Conservation (phyloP, 139 green algal species). For the Asterochloris sp. region DNA sequence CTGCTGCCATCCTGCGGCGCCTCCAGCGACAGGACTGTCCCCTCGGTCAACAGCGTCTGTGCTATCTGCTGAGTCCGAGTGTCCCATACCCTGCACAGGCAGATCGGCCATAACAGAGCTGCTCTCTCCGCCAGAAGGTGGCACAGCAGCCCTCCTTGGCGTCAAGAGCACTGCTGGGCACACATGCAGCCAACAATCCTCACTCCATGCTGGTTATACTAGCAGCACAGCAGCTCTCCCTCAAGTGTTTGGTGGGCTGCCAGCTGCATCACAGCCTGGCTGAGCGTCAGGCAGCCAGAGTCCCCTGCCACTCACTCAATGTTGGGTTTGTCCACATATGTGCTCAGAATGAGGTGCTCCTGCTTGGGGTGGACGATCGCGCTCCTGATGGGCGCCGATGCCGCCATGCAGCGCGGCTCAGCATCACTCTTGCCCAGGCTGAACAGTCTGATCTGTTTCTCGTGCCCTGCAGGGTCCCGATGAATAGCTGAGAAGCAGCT, state of each 20-base stretch:
- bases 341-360: constrained; percentile 74
- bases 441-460: constrained; percentile 92
- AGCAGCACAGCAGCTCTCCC: too few species aligned
- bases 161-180: too few species aligned
- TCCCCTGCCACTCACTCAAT: constrained; percentile 39
- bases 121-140: too few species aligned
- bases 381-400: constrained; percentile 48
- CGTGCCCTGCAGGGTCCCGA: constrained; percentile 46
- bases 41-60: constrained; percentile 61
- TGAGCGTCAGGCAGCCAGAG: too few species aligned
- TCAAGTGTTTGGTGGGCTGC: too few species aligned
- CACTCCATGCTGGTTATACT: too few species aligned
- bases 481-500: too few species aligned
- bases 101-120: background rate
- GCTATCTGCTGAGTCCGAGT: constrained; percentile 54
- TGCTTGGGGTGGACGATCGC: constrained; percentile 36
- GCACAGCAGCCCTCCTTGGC: too few species aligned
- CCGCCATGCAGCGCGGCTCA: constrained; percentile 49
- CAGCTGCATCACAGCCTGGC: too few species aligned
- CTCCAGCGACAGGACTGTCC: constrained; percentile 78
- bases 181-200: too few species aligned
- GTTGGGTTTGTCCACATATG: constrained; percentile 47
- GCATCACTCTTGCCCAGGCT: constrained; percentile 75
- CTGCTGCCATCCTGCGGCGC: constrained; percentile 61
- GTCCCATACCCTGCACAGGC: constrained; percentile 80